phyloP scores from a whole-genome alignment of 1,139 yeast genomes.

The Hemisphaericaspora subhashii region DNA sequence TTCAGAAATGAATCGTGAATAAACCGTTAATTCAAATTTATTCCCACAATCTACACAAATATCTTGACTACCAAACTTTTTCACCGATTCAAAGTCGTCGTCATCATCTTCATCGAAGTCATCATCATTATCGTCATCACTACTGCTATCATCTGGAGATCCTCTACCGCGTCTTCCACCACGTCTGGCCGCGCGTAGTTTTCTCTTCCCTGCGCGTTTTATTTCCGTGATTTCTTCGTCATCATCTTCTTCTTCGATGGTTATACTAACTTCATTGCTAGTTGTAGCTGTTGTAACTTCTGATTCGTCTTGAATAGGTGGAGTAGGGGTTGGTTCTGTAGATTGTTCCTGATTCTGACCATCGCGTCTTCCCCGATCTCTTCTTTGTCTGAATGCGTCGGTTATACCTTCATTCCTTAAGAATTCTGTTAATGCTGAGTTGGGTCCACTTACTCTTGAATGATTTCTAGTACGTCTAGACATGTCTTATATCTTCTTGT shows the following conservation, averaged over 20 bases:
- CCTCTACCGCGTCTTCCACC: constrained; percentile 17
- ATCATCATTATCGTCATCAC: constrained; percentile 23
- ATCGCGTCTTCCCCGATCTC: constrained; percentile 20
- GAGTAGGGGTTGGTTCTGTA: constrained; percentile 13
- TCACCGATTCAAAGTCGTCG: constrained; percentile 31
- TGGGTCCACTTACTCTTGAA: constrained; percentile 66
- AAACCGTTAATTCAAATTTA: constrained; percentile 60
- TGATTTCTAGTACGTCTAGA: constrained; percentile 15
- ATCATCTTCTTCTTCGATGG: constrained; percentile 21
- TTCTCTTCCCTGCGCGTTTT: constrained; percentile 42
- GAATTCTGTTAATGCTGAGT: constrained; percentile 76
- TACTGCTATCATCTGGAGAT: constrained; percentile 21
- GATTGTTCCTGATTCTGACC: constrained; percentile 8
- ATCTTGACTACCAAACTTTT: constrained; percentile 48
- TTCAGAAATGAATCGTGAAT: constrained; percentile 53
- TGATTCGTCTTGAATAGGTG: constrained; percentile 5
- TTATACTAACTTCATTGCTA: constrained; percentile 9
- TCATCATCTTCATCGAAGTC: constrained; percentile 33
- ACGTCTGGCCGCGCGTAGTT: constrained; percentile 30
- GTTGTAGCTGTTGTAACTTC: constrained; percentile 15
- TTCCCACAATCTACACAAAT: constrained; percentile 61
- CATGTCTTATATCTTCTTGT: constrained; percentile 23
- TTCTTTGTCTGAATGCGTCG: constrained; percentile 68
- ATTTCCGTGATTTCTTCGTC: constrained; percentile 35
- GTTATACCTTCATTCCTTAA: constrained; percentile 84